These are phyloP conservation scores for Ensete ventricosum DNA, from an alignment of 176 grass and related monocot genomes.

Conservation along the genomic window DNA sequence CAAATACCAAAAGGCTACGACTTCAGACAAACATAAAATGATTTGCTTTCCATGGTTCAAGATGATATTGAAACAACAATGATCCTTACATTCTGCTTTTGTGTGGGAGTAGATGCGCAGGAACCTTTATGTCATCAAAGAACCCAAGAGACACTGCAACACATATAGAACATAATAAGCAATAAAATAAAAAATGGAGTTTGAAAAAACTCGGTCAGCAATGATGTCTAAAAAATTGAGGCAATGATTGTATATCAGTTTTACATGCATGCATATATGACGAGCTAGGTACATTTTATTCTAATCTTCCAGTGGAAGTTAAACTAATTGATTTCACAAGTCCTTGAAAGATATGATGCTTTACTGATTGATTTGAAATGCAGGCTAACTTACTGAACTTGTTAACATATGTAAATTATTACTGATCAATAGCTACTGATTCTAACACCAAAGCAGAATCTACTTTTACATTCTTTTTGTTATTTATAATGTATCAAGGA, in stretches of 20 bases:
- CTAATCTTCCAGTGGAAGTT: neutral
- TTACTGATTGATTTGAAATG: no score
- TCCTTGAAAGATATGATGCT: no score
- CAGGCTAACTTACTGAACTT: no score
- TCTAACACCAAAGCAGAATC: no score
- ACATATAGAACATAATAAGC: neutral
- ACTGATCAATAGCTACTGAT: no score
- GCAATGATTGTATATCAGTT: neutral
- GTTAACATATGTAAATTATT: no score
- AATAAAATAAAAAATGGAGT: slow-evolving; percentile 11
- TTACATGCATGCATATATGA: neutral
- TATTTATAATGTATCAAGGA: no score
- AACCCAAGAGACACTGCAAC: slow-evolving; percentile 90
- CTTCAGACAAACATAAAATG: slow-evolving; percentile 6
- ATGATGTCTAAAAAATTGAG: neutral
- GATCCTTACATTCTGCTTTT: slow-evolving; percentile 40
- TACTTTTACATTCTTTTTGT: no score
- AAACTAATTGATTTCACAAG: no score
- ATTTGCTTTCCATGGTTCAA: neutral
- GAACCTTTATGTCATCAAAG: slow-evolving; percentile 72
- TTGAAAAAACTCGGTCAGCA: neutral
- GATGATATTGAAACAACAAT: neutral
- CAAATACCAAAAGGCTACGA: neutral
- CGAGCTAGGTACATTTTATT: neutral
- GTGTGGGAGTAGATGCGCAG: slow-evolving; percentile 44